Base-by-base conservation (phyloP, 495 filamentous ascomycete genomes). In the Trichoderma reesei region DNA sequence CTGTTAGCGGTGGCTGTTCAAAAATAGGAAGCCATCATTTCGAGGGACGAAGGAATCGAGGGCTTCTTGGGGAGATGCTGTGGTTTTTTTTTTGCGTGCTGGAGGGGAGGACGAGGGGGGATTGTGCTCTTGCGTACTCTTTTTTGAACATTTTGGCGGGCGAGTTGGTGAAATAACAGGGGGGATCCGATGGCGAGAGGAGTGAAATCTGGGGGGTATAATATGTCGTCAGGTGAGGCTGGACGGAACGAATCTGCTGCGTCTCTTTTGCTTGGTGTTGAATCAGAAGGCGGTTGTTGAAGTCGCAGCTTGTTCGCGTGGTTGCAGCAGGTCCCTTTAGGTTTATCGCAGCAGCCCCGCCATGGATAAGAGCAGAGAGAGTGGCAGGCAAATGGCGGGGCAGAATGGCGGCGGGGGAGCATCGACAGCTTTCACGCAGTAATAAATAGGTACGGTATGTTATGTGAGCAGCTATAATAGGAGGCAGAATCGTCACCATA, bases 71-170 rank as follows among this genome's bases (percentile, higher is more conserved):
- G n/a, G n/a, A n/a, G n/a, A n/a, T n/a, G n/a, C n/a, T n/a, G n/a
- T n/a, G n/a, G n/a, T n/a, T n/a, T 54, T 33, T 37, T 65, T 71
- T 48, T 56, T 54, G 6, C 42, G 56, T 61, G 33, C 16, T 34
- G 20, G 37, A 69, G 67, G 66, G 33, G 5, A 41, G 36, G 38
- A 33, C 34, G 51, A 1, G 41, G 16, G 67, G 33, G 59, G 9
- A 8, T 38, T 42, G 44, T 46, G 11, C 59, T 63, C 62, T 20
- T 18, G 11, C 81, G 73, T 74, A 92, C 91, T 92, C 90, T 83
- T 94, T 95, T 72, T 94, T 96, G 71, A 96, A 96, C 91, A 96
- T 96, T 7, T 66, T 86, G 72, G 46, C 62, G 36, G 63, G 63
- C 65, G 42, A 54, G 31, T 39, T 11, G 39, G 13, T 18, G 16